Base-by-base conservation (phyloP, 495 filamentous ascomycete genomes). In the Neurospora sp. region DNA sequence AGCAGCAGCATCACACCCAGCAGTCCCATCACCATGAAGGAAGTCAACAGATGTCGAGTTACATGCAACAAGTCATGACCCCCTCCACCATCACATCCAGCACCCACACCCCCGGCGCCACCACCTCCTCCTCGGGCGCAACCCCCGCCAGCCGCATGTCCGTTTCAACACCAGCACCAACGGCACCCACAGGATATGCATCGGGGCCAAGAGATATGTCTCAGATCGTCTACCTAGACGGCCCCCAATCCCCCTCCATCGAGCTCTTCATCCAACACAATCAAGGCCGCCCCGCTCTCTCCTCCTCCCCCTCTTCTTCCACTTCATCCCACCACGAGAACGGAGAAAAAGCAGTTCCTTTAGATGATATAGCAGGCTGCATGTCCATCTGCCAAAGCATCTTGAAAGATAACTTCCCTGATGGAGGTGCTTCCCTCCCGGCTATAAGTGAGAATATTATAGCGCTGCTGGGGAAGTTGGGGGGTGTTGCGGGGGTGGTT, bases 391-490 rank as follows among this genome's bases (percentile, higher is more conserved):
- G 54, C 15, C 79, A 85, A 69, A 81, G 84, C 62, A 79, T 89
- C 0, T 79, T 89, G 69, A 78, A 81, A 34, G 77, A 79, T 6
- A 88, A 88, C 76, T 86, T 84, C 76, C 92, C 96, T 5, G 90
- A 86, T 78, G 38, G 6, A 3, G 36, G 36, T 3, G 87, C 90
- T 75, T 86, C 89, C n/a, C 81, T 99, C 76, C 81, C 92, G 45
- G 85, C 86, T 6, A 85, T 97, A 39, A 94, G 88, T 17, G 88
- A 89, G 76, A 90, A 89, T 74, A 79, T 90, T 8, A 82, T 86
- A 48, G 80, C 85, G 39, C 77, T 91, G 71, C 84, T 90, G 79
- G 85, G 85, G 59, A 86, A 87, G 75, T 69, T 88, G 72, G 86
- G 84, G 39, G 78, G 84, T 40, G 82, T 81, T 4, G 83, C 81